Evolutionary conservation across 176 grass and related monocot species (phyloP), one percentile per base, ranked within the genome.

Genomic region (Elymus sibiricus): DNA sequence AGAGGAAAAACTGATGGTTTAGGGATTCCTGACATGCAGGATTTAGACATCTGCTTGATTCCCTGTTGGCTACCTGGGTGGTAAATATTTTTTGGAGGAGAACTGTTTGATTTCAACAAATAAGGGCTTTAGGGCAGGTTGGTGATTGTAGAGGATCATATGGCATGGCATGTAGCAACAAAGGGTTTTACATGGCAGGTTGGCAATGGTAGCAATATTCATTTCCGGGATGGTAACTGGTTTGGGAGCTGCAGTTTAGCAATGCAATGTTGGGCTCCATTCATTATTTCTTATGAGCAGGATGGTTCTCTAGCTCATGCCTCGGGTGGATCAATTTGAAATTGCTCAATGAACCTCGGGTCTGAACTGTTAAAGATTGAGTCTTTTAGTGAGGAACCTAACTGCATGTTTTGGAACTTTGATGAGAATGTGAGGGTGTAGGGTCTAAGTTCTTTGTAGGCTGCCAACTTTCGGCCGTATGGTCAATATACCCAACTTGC

Each of bases 1-100:
- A 75, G 43, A 75, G 43, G 42, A 75, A 49, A 74, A 24, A 75
- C 14, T 73, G 72, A 40, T 73, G 38, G 71, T 74, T 72, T 74
- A 44, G 24, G 39, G 13, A 47, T 47, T 47, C 24, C 40, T 74
- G 27, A 74, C 42, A 19, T 46, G 16, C 71, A 74, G n/a, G 7
- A 46, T 74, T 71, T 24, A 42, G 21, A 71, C 31, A 65, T 42
- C 68, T 42, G 68, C 21, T 42, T 40, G 68, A 71, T 39, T 42
- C 19, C 35, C 22, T 71, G 37, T 39, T 71, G 68, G 11, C 39
- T 71, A 25, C 68, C 66, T 71, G 11, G 22, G 67, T 70, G 67
- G 34, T 38, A 70, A 38, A 13, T 70, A 38, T 70, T 39, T 70
- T 19, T 37, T 70, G 66, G 66, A 28, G 66, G 66, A 28, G 26